phyloP scores from a whole-genome alignment of 352 stramenopile genomes.

The Bremia lactucae region DNA sequence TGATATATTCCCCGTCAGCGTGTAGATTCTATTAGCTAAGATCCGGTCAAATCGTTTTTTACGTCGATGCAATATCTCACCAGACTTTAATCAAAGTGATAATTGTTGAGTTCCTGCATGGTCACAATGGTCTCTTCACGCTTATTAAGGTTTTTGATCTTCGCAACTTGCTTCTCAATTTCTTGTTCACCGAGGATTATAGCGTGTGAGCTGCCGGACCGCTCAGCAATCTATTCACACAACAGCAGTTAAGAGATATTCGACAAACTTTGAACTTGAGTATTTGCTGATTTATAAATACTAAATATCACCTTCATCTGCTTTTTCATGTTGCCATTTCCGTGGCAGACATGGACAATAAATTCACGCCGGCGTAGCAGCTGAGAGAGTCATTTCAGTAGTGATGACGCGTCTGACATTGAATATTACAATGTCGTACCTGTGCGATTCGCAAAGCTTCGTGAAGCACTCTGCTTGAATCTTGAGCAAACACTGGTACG shows the following conservation, averaged over 20 bases:
- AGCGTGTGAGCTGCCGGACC: constrained; percentile 49
- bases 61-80: too few species aligned
- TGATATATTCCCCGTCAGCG: too few species aligned
- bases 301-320: constrained; percentile 64
- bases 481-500: constrained; percentile 44
- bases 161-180: constrained; percentile 43
- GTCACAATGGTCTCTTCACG: constrained; percentile 43
- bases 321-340: constrained; percentile 74
- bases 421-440: constrained; percentile 8
- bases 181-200: constrained; percentile 71
- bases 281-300: background rate
- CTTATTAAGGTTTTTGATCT: constrained; percentile 68
- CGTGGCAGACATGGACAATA: constrained; percentile 78
- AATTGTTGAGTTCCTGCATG: constrained; percentile 17
- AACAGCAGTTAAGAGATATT: background rate
- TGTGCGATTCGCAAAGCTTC: constrained; percentile 57
- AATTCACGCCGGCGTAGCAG: constrained; percentile 44
- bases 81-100: constrained; percentile 26
- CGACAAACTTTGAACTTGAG: background rate
- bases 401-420: background rate
- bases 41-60: too few species aligned
- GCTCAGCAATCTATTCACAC: constrained; percentile 43
- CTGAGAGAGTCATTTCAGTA: constrained; percentile 13
- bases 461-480: constrained; percentile 37
- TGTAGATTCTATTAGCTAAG: too few species aligned